Evolutionary conservation across 1,284 basidiomycete species (phyloP), one percentile per base, ranked within the genome.

Genomic region (Papiliotrema laurentii): DNA sequence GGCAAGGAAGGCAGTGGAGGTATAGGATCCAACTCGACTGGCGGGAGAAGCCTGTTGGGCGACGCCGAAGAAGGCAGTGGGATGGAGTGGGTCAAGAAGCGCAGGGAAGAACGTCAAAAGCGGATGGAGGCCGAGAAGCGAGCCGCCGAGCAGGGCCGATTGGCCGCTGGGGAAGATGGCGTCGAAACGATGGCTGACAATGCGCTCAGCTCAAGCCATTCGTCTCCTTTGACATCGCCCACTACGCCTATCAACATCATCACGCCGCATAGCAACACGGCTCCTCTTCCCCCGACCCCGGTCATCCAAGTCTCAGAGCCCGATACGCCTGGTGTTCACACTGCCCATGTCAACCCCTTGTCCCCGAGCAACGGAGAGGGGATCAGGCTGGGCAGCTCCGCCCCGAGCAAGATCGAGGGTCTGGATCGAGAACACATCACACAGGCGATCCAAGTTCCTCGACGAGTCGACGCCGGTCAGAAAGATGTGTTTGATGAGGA

Each of bases 1-100:
- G 54, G 47, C 16, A 54, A 54, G 31, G 19, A 39, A 2, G 58
- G 51, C 11, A 53, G 52, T 11, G 10, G 54, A n/a, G 50, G 49
- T n/a, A 43, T 31, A 30, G 31, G 43, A 14, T 18, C 50, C 14
- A 37, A 38, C 24, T 44, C 24, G 11, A 45, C 18, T 22, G 42
- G 30, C n/a, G 46, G 51, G 21, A 37, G 50, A 7, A 53, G 55
- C 1, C 51, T 58, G 25, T 33, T 61, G 10, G 56, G 48, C 9
- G 71, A 73, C 35, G 62, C 63, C 13, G 69, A 73, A 42, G 72
- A 73, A 49, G 72, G 72, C 11, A 67, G 69, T 37, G 72, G 72
- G 9, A 73, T 74, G 68, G 66, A 64, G 6, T 74, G 72, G 72
- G 66, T 73, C 37, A 68, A 66, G 58, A 53, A 52, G 37, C 53